phyloP scores from a whole-genome alignment of 768 basidiomycete genomes.

The Mycena rebaudengoi region DNA sequence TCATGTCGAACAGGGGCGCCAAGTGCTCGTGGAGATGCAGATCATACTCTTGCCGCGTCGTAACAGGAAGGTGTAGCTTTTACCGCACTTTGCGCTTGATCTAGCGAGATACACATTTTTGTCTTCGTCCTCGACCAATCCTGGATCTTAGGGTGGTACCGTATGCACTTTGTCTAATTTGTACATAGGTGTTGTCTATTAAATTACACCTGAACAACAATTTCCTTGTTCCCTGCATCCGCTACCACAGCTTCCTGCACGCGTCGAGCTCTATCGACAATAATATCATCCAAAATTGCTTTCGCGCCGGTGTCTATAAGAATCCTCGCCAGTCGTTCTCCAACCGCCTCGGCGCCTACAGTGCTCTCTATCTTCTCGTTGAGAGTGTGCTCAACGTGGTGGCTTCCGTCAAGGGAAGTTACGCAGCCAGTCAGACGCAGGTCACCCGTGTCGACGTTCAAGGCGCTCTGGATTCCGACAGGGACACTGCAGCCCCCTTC shows the following conservation, averaged over 20 bases:
- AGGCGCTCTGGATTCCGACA: constrained; percentile 77
- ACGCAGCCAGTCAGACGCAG: constrained; percentile 84
- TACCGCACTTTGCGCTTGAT: constrained; percentile 23
- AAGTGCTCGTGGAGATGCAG: constrained; percentile 81
- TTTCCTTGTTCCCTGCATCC: constrained; percentile 35
- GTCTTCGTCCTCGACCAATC: no score
- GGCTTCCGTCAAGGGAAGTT: constrained; percentile 79
- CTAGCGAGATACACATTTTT: constrained; percentile 32
- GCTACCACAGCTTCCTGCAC: constrained; percentile 49
- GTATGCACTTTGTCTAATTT: no score
- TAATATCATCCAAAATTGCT: constrained; percentile 86
- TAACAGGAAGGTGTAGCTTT: constrained; percentile 18
- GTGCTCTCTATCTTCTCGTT: constrained; percentile 57
- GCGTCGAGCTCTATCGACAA: constrained; percentile 63
- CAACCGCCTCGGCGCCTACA: constrained; percentile 72
- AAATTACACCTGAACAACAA: constrained; percentile 15
- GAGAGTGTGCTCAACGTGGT: constrained; percentile 75
- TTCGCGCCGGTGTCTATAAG: constrained; percentile 78
- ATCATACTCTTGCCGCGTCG: constrained; percentile 40
- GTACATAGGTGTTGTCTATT: no score
- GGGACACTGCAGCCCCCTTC: constrained; percentile 99
- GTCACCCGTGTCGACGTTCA: constrained; percentile 46
- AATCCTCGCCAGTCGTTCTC: constrained; percentile 67
- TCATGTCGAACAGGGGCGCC: constrained; percentile 54
- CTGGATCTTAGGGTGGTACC: no score